Evolutionary conservation across 2,329 filamentous ascomycete genomes (phyloP).

Genomic region (Pseudogymnoascus sp.): DNA sequence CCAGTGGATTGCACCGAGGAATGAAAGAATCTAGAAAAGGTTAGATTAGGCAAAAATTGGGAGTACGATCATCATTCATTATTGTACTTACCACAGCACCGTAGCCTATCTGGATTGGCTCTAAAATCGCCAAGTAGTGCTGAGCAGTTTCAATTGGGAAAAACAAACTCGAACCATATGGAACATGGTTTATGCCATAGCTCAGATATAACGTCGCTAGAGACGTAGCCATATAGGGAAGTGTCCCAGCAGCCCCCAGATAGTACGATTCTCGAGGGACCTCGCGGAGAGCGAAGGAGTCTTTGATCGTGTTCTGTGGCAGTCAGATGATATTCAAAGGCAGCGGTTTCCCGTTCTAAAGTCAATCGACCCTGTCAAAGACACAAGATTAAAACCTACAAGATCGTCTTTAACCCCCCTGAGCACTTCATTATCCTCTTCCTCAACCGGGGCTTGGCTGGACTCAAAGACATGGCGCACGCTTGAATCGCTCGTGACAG

Average conservation of each 20-base stretch:
- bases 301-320: constrained; percentile 51
- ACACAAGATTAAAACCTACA: constrained; percentile 37
- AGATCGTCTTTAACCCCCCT: constrained; percentile 46
- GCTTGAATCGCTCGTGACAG: constrained; percentile 51
- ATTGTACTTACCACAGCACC: constrained; percentile 62
- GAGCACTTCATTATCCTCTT: constrained; percentile 39
- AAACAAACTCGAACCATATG: constrained; percentile 52
- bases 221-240: constrained; percentile 81
- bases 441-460: constrained; percentile 18
- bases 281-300: constrained; percentile 55
- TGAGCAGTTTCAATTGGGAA: constrained; percentile 62
- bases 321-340: constrained; percentile 12
- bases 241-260: constrained; percentile 65
- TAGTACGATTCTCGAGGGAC: constrained; percentile 61
- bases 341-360: neutral
- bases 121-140: constrained; percentile 62
- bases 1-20: constrained; percentile 89
- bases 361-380: neutral
- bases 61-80: constrained; percentile 4
- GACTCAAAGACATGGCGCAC: constrained; percentile 42
- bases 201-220: constrained; percentile 72
- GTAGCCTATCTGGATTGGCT: constrained; percentile 84
- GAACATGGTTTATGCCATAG: constrained; percentile 68
- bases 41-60: constrained; percentile 6
- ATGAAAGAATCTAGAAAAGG: constrained; percentile 65